Conservation (phyloP, 768 basidiomycete species). For the Rhodocollybia butyracea region DNA sequence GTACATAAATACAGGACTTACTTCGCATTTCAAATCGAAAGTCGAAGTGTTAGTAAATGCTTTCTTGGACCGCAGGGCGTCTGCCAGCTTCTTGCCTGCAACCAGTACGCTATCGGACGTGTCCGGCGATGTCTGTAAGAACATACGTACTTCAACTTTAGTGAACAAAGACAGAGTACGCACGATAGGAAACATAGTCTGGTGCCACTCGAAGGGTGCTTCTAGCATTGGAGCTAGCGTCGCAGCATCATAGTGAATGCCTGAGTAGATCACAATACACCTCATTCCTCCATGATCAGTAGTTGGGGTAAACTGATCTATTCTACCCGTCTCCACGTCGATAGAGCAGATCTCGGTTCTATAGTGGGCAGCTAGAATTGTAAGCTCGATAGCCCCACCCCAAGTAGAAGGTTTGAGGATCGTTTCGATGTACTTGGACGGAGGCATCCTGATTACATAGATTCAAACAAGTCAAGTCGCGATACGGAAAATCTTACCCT, state of each 20-base stretch:
- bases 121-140: constrained; percentile 23
- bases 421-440: constrained; percentile 71
- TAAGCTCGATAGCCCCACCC: constrained; percentile 96
- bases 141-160: constrained; percentile 2
- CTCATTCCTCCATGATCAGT: constrained; percentile 40
- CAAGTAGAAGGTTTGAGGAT: constrained; percentile 80
- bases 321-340: constrained; percentile 89
- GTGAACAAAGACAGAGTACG: constrained; percentile 16
- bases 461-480: constrained; percentile 2
- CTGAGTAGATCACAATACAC: constrained; percentile 86
- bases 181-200: constrained; percentile 73
- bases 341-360: constrained; percentile 83
- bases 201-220: constrained; percentile 86
- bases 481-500: constrained; percentile 49
- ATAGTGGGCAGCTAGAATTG: constrained; percentile 81
- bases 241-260: constrained; percentile 95
- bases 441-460: constrained; percentile 37
- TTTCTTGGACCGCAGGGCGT: constrained; percentile 66
- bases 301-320: constrained; percentile 74
- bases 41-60: constrained; percentile 91
- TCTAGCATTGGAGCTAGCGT: constrained; percentile 75
- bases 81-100: constrained; percentile 71
- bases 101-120: constrained; percentile 52
- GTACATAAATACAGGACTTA: constrained; percentile 26
- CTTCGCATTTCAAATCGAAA: constrained; percentile 88